These are phyloP conservation scores for Micromonas commoda DNA, from an alignment of 139 green algal species.

Conservation along the genomic window DNA sequence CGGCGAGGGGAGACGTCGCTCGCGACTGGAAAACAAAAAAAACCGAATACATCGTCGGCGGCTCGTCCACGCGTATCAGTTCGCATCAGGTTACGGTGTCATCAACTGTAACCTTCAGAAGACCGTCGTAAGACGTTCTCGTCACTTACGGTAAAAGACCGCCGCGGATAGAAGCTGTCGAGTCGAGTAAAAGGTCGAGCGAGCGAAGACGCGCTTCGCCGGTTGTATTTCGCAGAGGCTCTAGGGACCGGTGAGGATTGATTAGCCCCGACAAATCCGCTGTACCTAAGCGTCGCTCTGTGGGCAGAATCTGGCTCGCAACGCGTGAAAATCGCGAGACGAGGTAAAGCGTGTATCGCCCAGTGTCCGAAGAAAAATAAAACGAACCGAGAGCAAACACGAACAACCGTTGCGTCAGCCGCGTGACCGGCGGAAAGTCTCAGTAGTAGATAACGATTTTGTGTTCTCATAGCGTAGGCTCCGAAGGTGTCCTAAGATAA, in stretches of 20 bases:
- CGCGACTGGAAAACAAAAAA: not conserved
- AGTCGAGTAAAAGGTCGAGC: not conserved
- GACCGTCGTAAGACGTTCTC: not conserved
- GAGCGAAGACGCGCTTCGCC: not conserved
- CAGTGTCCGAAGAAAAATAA: not conserved
- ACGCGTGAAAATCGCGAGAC: not conserved
- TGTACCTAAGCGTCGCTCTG: slow-evolving; percentile 22
- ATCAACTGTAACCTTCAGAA: slow-evolving; percentile 6
- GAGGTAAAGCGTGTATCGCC: slow-evolving; percentile 1
- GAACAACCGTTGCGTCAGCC: not conserved
- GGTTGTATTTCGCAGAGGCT: slow-evolving; percentile 10
- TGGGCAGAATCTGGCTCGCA: not conserved
- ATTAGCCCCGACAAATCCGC: not conserved
- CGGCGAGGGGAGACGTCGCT: not conserved
- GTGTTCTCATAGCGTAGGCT: slow-evolving; percentile 18
- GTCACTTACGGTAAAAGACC: not conserved
- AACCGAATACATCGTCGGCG: not conserved
- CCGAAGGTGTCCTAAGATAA: slow-evolving; percentile 30
- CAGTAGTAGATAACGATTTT: not conserved
- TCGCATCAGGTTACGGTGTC: slow-evolving; percentile 13
- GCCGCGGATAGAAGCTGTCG: not conserved
- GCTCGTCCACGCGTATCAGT: not conserved
- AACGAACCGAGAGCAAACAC: not conserved
- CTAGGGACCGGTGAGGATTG: slow-evolving; percentile 4
- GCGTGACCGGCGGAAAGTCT: not conserved